A percentile compares a stretch with the other conserved stretches of the same genome.
These are phyloP conservation scores for Blepharisma undulans DNA, from an alignment of 169 alveolate genomes.

Conservation along the genomic window DNA sequence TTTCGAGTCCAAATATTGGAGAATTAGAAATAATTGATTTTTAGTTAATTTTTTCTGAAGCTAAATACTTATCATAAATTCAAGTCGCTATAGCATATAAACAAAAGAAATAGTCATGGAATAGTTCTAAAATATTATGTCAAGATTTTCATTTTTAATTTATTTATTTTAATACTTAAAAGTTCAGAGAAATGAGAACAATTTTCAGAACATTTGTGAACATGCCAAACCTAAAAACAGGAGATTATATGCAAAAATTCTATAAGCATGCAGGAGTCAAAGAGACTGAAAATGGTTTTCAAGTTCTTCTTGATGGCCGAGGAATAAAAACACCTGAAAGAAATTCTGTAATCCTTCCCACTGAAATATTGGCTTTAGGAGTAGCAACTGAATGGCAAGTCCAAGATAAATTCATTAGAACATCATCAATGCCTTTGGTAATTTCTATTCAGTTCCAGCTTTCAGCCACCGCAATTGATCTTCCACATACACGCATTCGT, in stretches of 20 bases:
- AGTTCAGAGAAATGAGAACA: not conserved
- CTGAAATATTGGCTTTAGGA: conserved; percentile 2
- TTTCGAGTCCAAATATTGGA: not conserved
- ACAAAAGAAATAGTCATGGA: not conserved
- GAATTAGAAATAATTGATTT: not conserved
- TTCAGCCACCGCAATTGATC: conserved; percentile 5
- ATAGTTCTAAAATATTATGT: not conserved
- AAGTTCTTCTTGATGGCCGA: conserved; percentile 17
- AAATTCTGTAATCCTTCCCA: conserved; percentile 12
- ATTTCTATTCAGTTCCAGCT: conserved; percentile 18
- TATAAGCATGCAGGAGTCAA: conserved; percentile 26
- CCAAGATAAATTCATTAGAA: conserved; percentile 24
- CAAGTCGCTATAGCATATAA: not conserved
- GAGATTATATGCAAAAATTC: conserved; percentile 34
- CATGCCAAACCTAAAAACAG: conserved; percentile 39
- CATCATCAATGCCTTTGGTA: conserved; percentile 37
- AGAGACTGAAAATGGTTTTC: not conserved
- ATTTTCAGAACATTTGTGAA: not conserved
- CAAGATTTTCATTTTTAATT: not conserved
- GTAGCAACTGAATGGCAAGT: conserved; percentile 30
- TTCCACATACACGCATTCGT: not conserved
- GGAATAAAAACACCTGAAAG: conserved; percentile 25
- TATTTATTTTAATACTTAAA: not conserved
- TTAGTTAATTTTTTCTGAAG: not conserved
- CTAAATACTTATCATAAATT: not conserved